Evolutionary conservation across 2,329 filamentous ascomycete genomes (phyloP).

Genomic region (Scytalidium lignicola): DNA sequence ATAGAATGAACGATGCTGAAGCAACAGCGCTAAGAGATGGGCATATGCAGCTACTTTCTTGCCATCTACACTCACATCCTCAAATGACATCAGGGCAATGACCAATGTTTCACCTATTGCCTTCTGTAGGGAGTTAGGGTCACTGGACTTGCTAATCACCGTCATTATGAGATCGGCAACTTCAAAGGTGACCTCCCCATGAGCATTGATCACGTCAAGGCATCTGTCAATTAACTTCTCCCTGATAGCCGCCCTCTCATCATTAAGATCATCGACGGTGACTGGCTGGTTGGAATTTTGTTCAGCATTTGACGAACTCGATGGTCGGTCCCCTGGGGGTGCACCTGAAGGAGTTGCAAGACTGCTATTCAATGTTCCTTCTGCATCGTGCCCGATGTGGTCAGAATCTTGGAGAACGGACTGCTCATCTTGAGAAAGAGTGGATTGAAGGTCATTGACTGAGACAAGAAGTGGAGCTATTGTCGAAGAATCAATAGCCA

Average conservation of each 20-base stretch:
- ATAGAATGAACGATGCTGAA: conserved; percentile 81
- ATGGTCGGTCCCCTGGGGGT: background rate
- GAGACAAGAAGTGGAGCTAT: background rate
- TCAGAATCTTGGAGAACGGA: background rate
- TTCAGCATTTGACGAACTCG: conserved; percentile 5
- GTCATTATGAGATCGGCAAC: conserved; percentile 80
- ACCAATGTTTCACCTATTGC: conserved; percentile 81
- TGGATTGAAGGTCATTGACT: background rate
- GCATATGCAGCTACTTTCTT: conserved; percentile 85
- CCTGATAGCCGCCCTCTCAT: conserved; percentile 66
- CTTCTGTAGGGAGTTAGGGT: conserved; percentile 50
- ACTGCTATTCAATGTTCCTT: background rate
- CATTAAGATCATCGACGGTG: conserved; percentile 75
- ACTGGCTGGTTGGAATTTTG: conserved; percentile 27
- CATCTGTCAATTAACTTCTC: conserved; percentile 81
- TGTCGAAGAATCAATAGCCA: conserved; percentile 11
- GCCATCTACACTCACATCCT: conserved; percentile 42
- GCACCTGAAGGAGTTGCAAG: background rate
- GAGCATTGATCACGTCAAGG: conserved; percentile 81
- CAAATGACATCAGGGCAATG: conserved; percentile 72
- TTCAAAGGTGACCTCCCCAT: conserved; percentile 85
- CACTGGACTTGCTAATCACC: conserved; percentile 57
- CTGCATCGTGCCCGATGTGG: background rate
- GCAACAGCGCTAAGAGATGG: conserved; percentile 80
- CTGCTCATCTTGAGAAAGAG: background rate